A percentile compares a stretch with the other conserved stretches of the same genome.
Conservation (phyloP, 345 rosid species). For the Pistacia atlantica region DNA sequence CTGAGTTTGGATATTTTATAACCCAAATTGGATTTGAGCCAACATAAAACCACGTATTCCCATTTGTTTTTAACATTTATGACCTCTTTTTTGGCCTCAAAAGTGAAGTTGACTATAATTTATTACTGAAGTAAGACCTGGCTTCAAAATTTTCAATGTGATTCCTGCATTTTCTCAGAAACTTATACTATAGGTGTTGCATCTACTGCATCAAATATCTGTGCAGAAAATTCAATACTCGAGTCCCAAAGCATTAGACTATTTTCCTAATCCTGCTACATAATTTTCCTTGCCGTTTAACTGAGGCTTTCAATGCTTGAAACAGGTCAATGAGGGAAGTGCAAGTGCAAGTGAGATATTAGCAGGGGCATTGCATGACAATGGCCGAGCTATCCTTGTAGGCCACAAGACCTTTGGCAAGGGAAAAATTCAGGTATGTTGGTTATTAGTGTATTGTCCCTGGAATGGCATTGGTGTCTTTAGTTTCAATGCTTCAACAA, state of each 20-base stretch:
- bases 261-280: neutral
- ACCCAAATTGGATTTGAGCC: no score
- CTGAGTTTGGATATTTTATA: neutral
- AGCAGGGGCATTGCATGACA: conserved; percentile 89
- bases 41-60: neutral
- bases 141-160: no score
- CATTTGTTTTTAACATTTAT: no score
- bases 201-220: neutral
- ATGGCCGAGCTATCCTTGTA: conserved; percentile 90
- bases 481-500: neutral
- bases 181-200: neutral
- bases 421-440: conserved; percentile 83
- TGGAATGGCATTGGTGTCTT: neutral
- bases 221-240: neutral
- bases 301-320: neutral
- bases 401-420: conserved; percentile 88
- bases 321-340: conserved; percentile 89
- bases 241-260: neutral
- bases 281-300: neutral
- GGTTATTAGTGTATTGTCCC: neutral
- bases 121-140: no score
- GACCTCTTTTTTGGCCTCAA: no score
- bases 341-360: conserved; percentile 96
- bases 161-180: neutral
- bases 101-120: no score